Conservation (phyloP, 306 rosid species). For the Rubus parviflorus region DNA sequence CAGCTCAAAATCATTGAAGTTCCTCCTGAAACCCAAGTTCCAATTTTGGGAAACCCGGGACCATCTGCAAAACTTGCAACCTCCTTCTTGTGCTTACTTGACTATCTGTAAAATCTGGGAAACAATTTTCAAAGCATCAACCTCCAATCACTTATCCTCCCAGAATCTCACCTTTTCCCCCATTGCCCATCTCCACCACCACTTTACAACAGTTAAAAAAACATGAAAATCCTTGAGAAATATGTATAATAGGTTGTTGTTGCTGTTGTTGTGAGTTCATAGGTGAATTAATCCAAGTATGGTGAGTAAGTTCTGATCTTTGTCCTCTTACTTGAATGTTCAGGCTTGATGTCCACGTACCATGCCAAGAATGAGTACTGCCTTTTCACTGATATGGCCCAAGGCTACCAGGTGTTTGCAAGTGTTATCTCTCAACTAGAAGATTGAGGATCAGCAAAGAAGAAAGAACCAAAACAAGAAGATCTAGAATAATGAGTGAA, state of each 20-base stretch:
- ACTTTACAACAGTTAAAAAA: too few species aligned
- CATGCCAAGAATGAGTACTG: slow-evolving; percentile 96
- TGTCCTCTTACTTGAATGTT: slow-evolving; percentile 22
- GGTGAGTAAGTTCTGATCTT: slow-evolving; percentile 17
- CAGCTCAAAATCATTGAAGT: too few species aligned
- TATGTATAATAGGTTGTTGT: background rate
- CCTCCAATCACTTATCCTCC: background rate
- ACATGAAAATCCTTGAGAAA: too few species aligned
- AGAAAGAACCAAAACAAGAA: slow-evolving; percentile 2
- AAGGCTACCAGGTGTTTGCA: slow-evolving; percentile 72
- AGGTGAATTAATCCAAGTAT: background rate
- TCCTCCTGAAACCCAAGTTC: too few species aligned
- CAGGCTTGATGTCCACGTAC: slow-evolving; percentile 87
- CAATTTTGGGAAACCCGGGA: too few species aligned
- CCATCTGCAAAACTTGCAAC: too few species aligned
- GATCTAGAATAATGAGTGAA: background rate
- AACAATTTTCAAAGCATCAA: background rate
- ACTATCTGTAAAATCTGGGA: too few species aligned
- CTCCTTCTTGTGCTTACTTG: too few species aligned
- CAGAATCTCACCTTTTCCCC: background rate
- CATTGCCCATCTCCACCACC: background rate
- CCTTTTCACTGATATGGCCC: slow-evolving; percentile 72
- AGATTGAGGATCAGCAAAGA: slow-evolving; percentile 36
- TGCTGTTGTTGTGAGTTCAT: background rate
- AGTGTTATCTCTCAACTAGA: slow-evolving; percentile 72